Evolutionary conservation across 805 yeast genomes (phyloP).

Genomic region (Saccharomyces paradoxus): DNA sequence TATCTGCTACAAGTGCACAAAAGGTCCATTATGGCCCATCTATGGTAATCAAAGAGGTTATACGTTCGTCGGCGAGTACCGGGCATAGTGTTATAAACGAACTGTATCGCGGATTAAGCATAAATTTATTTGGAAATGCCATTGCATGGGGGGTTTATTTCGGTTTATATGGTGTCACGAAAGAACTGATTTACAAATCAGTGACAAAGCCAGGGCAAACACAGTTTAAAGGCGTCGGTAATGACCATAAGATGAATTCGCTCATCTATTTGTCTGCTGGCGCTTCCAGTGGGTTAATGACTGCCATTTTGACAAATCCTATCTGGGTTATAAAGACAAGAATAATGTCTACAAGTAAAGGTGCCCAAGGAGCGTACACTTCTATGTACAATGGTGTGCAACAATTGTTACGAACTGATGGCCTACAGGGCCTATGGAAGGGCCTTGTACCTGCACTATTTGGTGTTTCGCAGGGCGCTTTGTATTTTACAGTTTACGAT

Average conservation of each 20-base stretch:
- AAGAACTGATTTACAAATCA: slow-evolving; percentile 29
- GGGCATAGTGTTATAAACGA: slow-evolving; percentile 18
- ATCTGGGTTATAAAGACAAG: slow-evolving; percentile 94
- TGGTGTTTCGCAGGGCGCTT: slow-evolving; percentile 81
- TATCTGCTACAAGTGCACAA: slow-evolving; percentile 31
- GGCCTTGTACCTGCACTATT: slow-evolving; percentile 70
- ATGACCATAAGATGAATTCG: slow-evolving; percentile 34
- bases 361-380: slow-evolving; percentile 33
- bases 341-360: slow-evolving; percentile 46
- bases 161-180: slow-evolving; percentile 59
- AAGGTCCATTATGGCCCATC: slow-evolving; percentile 19
- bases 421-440: slow-evolving; percentile 55
- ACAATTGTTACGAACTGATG: slow-evolving; percentile 45
- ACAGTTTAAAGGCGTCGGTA: slow-evolving; percentile 5
- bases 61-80: slow-evolving; percentile 8
- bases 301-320: slow-evolving; percentile 79
- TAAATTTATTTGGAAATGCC: slow-evolving; percentile 78
- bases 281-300: slow-evolving; percentile 62
- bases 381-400: slow-evolving; percentile 49
- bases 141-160: slow-evolving; percentile 87
- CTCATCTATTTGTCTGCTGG: slow-evolving; percentile 47
- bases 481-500: slow-evolving; percentile 83
- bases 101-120: slow-evolving; percentile 67
- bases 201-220: background rate
- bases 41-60: slow-evolving; percentile 22